These are phyloP conservation scores for Camptophora hylomeconis DNA, from an alignment of 2,329 filamentous ascomycete genomes.

Conservation along the genomic window DNA sequence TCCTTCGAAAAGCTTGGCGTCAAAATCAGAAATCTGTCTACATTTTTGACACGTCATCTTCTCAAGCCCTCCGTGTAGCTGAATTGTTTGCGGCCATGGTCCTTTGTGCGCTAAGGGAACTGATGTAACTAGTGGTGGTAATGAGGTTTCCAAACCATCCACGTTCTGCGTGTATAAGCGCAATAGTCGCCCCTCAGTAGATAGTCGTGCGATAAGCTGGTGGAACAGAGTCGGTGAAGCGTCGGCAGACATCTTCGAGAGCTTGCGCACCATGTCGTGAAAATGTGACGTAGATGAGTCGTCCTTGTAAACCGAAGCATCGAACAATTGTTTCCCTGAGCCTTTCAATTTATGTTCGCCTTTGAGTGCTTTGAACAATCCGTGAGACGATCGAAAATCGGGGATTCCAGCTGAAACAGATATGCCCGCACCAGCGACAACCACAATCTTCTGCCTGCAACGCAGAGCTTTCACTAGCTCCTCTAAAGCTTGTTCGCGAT, in stretches of 20 bases:
- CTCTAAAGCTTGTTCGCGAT: constrained; percentile 51
- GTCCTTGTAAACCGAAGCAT: constrained; percentile 94
- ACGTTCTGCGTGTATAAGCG: constrained; percentile 95
- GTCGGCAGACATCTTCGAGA: constrained; percentile 63
- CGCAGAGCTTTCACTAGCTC: constrained; percentile 61
- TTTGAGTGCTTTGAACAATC: constrained; percentile 75
- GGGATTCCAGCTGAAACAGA: constrained; percentile 94
- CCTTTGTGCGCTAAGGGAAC: constrained; percentile 73
- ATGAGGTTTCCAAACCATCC: constrained; percentile 78
- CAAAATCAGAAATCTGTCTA: constrained; percentile 59
- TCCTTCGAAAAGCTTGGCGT: constrained; percentile 68
- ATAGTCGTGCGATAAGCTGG: constrained; percentile 80
- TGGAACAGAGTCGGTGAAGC: constrained; percentile 83
- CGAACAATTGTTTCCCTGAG: constrained; percentile 90
- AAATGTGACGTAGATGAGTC: constrained; percentile 79
- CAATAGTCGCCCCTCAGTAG: constrained; percentile 72
- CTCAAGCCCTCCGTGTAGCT: constrained; percentile 82
- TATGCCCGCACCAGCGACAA: constrained; percentile 91
- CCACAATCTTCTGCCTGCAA: constrained; percentile 90
- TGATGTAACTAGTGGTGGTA: constrained; percentile 65
- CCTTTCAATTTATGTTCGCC: constrained; percentile 82
- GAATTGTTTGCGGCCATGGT: constrained; percentile 86
- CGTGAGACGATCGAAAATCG: constrained; percentile 85
- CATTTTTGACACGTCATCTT: constrained; percentile 98
- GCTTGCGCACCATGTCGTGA: constrained; percentile 86